Base-by-base conservation (phyloP, 306 rosid species). In the Lotus japonicus region DNA sequence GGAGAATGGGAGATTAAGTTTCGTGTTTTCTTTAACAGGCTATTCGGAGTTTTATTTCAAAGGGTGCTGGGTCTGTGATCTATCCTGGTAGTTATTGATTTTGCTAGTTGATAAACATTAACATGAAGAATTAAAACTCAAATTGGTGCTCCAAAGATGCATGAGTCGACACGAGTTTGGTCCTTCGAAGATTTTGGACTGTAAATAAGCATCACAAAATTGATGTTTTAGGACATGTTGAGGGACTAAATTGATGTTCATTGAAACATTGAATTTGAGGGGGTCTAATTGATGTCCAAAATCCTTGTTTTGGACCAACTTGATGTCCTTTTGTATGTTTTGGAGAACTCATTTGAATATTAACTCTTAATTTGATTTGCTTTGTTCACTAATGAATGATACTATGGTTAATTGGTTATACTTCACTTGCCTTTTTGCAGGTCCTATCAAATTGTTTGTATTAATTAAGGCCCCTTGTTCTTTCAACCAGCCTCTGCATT, bases 391-490 rank as follows among this genome's bases (percentile, higher is more conserved):
- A 52, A 49, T 68, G 53, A 52, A 49, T 68, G 53, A 71, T 55
- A 12, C 11, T 9, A 53, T 12, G 49, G 23, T 39, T 58, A 14
- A 6, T 46, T 12, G 49, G 23, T 39, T 58, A 14, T 26, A 62
- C 46, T 46, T 55, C 13, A 5, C 71, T 11, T 59, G 56, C 54
- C 60, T 48, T 59, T 69, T 38, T 58, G 46, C 75, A 88, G 96
- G 99, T 58, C 80, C 87, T 18, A 58, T 69, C 61, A 94, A 78
- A 79, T 56, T 94, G 88, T 94, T 88, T 84, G 77, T 94, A 39
- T 61, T 94, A 84, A 86, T 90, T 54, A 86, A 88, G 76, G 99
- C 90, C 43, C 92, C 97, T 16, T 73, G 92, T 76, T 86, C 90
- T 77, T 81, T 88, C 61, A 85, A 79, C 64, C 89, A 77, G 66